Evolutionary conservation across 2,329 filamentous ascomycete genomes (phyloP).

Genomic region (Endothia cerciana): DNA sequence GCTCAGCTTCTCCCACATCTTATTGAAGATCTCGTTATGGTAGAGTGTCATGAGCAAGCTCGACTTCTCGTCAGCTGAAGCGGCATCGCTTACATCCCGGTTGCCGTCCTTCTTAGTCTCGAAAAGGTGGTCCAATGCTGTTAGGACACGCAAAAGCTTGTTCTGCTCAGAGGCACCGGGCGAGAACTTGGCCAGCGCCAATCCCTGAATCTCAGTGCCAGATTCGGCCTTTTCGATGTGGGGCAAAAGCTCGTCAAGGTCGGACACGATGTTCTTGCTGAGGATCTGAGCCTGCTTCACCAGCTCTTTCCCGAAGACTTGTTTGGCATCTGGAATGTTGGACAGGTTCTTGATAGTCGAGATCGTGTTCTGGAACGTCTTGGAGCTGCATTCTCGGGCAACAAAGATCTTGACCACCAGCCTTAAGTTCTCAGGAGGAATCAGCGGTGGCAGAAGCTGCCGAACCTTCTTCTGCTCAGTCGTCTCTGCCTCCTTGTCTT

Average conservation of each 20-base stretch:
- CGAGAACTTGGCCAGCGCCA: slow-evolving; percentile 93
- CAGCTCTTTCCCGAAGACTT: slow-evolving; percentile 89
- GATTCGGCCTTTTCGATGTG: slow-evolving; percentile 86
- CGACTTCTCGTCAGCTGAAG: slow-evolving; percentile 63
- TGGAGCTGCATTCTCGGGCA: slow-evolving; percentile 92
- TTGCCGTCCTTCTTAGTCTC: slow-evolving; percentile 68
- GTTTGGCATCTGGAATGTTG: slow-evolving; percentile 85
- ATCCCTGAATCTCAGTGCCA: slow-evolving; percentile 92
- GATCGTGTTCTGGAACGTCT: slow-evolving; percentile 96
- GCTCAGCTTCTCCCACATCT: slow-evolving; percentile 91
- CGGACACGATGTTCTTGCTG: slow-evolving; percentile 81
- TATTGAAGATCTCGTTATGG: slow-evolving; percentile 85
- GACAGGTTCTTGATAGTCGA: slow-evolving; percentile 99
- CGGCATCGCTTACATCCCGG: slow-evolving; percentile 20
- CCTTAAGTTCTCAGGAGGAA: slow-evolving; percentile 87
- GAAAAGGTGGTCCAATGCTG: slow-evolving; percentile 93
- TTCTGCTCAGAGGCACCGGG: slow-evolving; percentile 95
- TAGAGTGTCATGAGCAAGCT: slow-evolving; percentile 88
- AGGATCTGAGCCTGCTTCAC: slow-evolving; percentile 84
- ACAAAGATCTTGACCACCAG: slow-evolving; percentile 97
- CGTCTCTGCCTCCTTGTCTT: slow-evolving; percentile 41
- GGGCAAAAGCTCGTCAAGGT: slow-evolving; percentile 81
- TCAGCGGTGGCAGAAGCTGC: slow-evolving; percentile 76
- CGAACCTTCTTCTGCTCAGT: slow-evolving; percentile 55
- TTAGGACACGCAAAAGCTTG: slow-evolving; percentile 88